These are phyloP conservation scores for Solanum ossicruentum DNA, from an alignment of 257 asterid genomes.

Conservation along the genomic window DNA sequence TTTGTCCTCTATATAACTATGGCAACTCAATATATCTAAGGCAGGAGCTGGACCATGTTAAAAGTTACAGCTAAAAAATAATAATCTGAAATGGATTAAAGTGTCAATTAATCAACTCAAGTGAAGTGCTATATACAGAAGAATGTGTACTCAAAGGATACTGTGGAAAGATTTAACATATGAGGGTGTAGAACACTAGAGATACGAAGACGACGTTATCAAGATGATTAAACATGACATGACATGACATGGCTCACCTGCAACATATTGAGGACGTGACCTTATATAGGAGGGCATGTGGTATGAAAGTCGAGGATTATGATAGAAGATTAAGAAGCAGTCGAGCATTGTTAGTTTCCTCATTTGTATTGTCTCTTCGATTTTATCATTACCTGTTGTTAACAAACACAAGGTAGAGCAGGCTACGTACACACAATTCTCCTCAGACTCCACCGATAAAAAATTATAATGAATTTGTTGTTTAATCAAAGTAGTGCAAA, in stretches of 20 bases:
- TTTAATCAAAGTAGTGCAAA: neutral
- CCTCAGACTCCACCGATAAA: neutral
- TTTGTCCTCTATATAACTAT: neutral
- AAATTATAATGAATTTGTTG: neutral
- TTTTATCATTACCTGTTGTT: too few relatives aligned
- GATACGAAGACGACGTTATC: too few relatives aligned
- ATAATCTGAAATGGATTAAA: neutral
- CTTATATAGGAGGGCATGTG: neutral
- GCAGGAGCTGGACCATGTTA: neutral
- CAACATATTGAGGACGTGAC: neutral
- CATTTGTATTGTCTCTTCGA: neutral
- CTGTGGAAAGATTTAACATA: too few relatives aligned
- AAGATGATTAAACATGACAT: too few relatives aligned
- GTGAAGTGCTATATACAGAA: too few relatives aligned
- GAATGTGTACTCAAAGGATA: too few relatives aligned
- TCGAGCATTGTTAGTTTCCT: neutral
- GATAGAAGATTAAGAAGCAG: too few relatives aligned
- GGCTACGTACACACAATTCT: accelerated
- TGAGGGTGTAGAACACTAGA: too few relatives aligned
- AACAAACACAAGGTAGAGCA: neutral
- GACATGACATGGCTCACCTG: neutral
- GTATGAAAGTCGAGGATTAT: neutral
- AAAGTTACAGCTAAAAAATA: too few relatives aligned
- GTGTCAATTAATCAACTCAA: too few relatives aligned
- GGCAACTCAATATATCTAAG: neutral